phyloP scores from a whole-genome alignment of 1,284 basidiomycete genomes.

The Rhodotorula mucilaginosa region DNA sequence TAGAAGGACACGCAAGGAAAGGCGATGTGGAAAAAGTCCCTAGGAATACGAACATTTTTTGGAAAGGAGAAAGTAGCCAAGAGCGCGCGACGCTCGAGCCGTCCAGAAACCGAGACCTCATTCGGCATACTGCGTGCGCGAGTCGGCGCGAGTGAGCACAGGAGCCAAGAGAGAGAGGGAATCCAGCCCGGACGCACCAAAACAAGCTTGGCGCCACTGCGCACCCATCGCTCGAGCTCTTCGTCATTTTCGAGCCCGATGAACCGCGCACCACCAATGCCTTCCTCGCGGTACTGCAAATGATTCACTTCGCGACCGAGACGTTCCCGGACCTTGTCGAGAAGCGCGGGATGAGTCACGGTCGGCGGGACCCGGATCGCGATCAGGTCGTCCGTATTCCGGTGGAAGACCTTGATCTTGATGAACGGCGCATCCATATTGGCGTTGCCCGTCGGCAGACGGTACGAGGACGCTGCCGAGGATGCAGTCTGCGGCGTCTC shows the following conservation, averaged over 20 bases:
- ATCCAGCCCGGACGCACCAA: slow-evolving; percentile 21
- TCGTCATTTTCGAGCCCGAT: slow-evolving; percentile 39
- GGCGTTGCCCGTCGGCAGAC: slow-evolving; percentile 33
- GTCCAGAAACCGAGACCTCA: neutral
- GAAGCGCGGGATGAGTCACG: slow-evolving; percentile 77
- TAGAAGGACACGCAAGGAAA: neutral
- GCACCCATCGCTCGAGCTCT: slow-evolving; percentile 44
- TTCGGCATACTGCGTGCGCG: no score
- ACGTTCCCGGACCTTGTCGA: slow-evolving; percentile 84
- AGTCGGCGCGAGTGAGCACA: neutral
- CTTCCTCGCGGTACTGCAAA: slow-evolving; percentile 59
- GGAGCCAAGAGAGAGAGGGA: no score
- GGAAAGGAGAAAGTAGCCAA: neutral
- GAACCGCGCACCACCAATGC: slow-evolving; percentile 38
- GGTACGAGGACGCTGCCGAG: neutral
- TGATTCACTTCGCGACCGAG: slow-evolving; percentile 71
- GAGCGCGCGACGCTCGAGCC: neutral
- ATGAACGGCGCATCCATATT: slow-evolving; percentile 70
- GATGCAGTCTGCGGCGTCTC: neutral
- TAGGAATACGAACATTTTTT: slow-evolving; percentile 1
- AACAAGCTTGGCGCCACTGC: slow-evolving; percentile 40
- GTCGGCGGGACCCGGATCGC: slow-evolving; percentile 96
- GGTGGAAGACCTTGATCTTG: slow-evolving; percentile 97
- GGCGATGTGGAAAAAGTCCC: neutral
- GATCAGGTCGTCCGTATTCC: slow-evolving; percentile 86